A percentile compares a stretch with the other conserved stretches of the same genome.
Conservation (phyloP, 495 filamentous ascomycete genomes). For the Penicillium longicatenatum region DNA sequence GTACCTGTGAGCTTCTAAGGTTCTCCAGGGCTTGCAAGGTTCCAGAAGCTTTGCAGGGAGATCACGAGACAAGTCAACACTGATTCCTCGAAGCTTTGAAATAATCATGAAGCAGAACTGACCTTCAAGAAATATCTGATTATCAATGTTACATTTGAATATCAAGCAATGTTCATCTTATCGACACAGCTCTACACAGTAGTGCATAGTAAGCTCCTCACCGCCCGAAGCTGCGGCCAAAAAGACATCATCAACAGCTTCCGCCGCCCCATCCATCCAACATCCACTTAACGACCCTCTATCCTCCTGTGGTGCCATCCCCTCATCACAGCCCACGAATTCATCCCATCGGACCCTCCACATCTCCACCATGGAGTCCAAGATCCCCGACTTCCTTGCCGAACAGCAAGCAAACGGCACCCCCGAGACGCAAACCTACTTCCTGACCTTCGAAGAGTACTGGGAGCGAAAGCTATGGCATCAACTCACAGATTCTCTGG, state of each 20-base stretch:
- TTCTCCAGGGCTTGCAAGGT: background rate
- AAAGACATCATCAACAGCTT: conserved; percentile 12
- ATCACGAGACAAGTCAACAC: background rate
- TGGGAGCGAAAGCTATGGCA: conserved; percentile 99
- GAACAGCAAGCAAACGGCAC: conserved; percentile 84
- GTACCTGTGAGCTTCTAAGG: background rate
- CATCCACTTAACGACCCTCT: background rate
- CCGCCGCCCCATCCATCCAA: conserved; percentile 1
- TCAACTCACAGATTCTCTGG: conserved; percentile 86
- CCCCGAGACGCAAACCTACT: conserved; percentile 80
- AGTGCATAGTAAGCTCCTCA: conserved; percentile 7
- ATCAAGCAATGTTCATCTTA: background rate
- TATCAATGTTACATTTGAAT: too few species aligned
- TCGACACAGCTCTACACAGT: background rate
- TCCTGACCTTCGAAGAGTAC: conserved; percentile 92
- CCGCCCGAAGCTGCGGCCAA: conserved; percentile 11
- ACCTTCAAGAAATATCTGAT: too few species aligned
- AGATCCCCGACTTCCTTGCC: conserved; percentile 87
- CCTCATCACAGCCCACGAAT: background rate
- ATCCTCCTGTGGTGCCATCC: background rate
- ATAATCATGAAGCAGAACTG: background rate
- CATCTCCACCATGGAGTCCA: conserved; percentile 67
- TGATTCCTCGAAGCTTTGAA: background rate
- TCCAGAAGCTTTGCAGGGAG: background rate
- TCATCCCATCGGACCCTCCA: background rate